Base-by-base conservation (phyloP, 2,329 filamentous ascomycete species). In the Cladosporium phlei region DNA sequence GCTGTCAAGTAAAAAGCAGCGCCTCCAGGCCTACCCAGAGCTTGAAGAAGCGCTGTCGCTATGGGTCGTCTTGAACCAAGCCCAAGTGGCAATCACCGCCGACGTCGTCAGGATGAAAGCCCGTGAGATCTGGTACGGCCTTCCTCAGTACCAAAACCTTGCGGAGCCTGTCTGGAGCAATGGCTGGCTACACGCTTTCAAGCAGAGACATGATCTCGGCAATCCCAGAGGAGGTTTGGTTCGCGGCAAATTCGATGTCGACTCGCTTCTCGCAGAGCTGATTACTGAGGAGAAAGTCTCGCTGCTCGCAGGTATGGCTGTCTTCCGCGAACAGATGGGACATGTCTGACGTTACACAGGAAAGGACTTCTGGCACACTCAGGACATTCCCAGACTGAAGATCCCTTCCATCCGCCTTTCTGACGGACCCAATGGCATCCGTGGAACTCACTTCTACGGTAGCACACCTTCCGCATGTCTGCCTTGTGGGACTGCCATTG, bases 361-460 rank as follows among this genome's bases (percentile, higher is more conserved):
- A 37, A 74, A 77, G 54, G 82, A 86, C 65, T 85, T 85, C 58
- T 86, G 83, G 83, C 80, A 85, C 58, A 83, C 82, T 28, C 76
- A 78, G 53, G 64, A 76, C 11, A 68, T 86, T 5, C 77, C 79
- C 5, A 62, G 78, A 16, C 73, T 81, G 57, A 76, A 77, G 2
- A 73, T 86, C 24, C 82, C 82, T 4, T 79, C 82, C 0, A 70
- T 86, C 25, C 78, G 83, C 39, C 72, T 82, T 39, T 78, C 79
- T 24, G 83, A 87, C 55, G 83, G 83, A 0, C 84, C 84, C 29
- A 86, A 85, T 61, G 83, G 83, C 38, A 77, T 83, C 27, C 73
- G 83, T 52, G 83, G 82, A 43, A 80, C 77, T 32, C 79, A 78
- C 55, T 85, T 84, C 70, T 85, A 85, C 66, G 78, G 81, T 53